Evolutionary conservation across 2,329 filamentous ascomycete genomes (phyloP), one percentile per base, ranked within the genome.

Genomic region (Stagonosporopsis rhizophila): DNA sequence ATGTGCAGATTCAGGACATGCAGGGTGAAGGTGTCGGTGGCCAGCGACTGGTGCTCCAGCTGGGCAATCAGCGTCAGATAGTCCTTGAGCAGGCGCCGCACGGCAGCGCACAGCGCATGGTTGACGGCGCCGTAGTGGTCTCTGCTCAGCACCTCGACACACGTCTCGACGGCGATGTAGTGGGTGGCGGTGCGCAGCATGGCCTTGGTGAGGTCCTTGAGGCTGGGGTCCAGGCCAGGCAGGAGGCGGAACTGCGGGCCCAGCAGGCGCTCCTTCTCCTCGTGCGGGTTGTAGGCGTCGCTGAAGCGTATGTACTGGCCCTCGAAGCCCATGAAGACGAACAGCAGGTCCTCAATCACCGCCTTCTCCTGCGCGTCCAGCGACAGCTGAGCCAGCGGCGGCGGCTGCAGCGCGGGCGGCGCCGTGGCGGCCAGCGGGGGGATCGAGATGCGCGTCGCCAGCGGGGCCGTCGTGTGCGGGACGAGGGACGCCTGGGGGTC

Each of bases 241-340:
- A 91, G 80, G 59, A 97, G 87, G 61, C 87, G 87, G 77, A 92
- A 98, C 9, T 82, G 80, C 1, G 95, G 95, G 0, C 95, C 95
- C 6, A 89, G 84, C 45, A 99, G 81, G 14, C 93, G 87, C 69
- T 96, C 92, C 68, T 94, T 91, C 78, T 99, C 95, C 47, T 91
- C 87, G 3, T 84, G 80, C 0, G 93, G 92, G 65, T 96, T 88
- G 74, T 96, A 98, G 8, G 85, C 85, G 64, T 91, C 89, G 56
- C 85, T 85, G 72, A 92, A 98, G 52, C 91, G 90, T 59, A 99
- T 90, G 73, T 98, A 98, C 75, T 96, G 92, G n/a, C 95, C 95
- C 77, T 99, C 95, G 62, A 92, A 96, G 22, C 95, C 95, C 93
- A 99, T 97, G 68, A 98, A 96, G 5, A 96, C 92, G 72, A 94